These are phyloP conservation scores for Bacidia gigantensis DNA, from an alignment of 495 filamentous ascomycete species.

Conservation along the genomic window DNA sequence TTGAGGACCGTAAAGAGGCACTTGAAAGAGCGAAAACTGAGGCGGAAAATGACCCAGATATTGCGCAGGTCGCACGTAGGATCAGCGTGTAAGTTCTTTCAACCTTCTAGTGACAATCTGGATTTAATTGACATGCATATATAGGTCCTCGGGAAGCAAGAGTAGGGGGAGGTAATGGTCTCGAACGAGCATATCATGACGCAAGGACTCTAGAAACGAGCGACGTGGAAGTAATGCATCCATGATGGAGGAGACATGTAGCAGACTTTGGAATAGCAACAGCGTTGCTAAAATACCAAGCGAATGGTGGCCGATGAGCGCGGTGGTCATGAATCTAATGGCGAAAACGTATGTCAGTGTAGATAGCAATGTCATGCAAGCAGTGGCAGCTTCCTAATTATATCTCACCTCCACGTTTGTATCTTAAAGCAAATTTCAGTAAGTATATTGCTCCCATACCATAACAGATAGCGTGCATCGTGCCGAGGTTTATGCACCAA, in stretches of 20 bases:
- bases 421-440: too few relatives aligned
- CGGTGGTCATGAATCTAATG: not conserved
- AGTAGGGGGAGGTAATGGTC: too few relatives aligned
- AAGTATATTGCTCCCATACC: too few relatives aligned
- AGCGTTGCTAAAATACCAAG: not conserved
- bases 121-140: not conserved
- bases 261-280: not conserved
- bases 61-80: constrained; percentile 72
- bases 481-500: too few relatives aligned
- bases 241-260: not conserved
- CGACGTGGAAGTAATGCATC: not conserved
- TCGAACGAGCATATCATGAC: not conserved
- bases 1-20: constrained; percentile 66
- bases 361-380: constrained; percentile 8
- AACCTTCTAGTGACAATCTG: too few relatives aligned
- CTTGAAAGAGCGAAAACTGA: constrained; percentile 71
- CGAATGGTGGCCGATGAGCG: not conserved
- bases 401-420: too few relatives aligned
- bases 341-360: not conserved
- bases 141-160: too few relatives aligned
- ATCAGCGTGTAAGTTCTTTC: constrained; percentile 78
- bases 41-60: constrained; percentile 77
- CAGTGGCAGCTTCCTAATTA: not conserved
- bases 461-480: too few relatives aligned
- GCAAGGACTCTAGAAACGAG: not conserved